A percentile compares a stretch with the other conserved stretches of the same genome.
phyloP scores from a whole-genome alignment of 2,329 filamentous ascomycete species.

The Alternaria dauci region DNA sequence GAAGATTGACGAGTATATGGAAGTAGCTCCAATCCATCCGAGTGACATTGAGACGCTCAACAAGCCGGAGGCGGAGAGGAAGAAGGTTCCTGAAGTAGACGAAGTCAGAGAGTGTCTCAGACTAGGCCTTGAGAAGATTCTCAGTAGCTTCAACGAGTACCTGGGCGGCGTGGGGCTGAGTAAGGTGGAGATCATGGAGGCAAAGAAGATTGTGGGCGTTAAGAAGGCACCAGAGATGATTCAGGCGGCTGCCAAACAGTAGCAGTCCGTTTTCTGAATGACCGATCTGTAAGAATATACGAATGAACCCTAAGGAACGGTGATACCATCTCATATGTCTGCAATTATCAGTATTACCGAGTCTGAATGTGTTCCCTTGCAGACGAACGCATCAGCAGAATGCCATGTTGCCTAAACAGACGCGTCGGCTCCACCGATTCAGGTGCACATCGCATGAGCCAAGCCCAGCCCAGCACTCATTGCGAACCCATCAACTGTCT shows the following conservation, averaged over 20 bases:
- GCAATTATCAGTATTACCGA: not conserved
- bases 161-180: constrained; percentile 74
- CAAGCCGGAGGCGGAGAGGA: constrained; percentile 55
- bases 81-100: constrained; percentile 70
- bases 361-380: not conserved
- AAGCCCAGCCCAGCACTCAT: not conserved
- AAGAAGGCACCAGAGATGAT: constrained; percentile 37
- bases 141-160: constrained; percentile 78
- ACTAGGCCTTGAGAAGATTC: constrained; percentile 69
- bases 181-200: constrained; percentile 74
- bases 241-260: constrained; percentile 12
- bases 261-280: not conserved
- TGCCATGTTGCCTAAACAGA: not conserved
- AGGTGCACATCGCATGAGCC: not conserved
- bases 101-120: constrained; percentile 71
- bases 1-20: constrained; percentile 73
- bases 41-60: constrained; percentile 71
- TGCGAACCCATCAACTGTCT: not conserved
- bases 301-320: not conserved
- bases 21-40: constrained; percentile 72
- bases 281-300: not conserved
- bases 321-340: not conserved
- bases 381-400: not conserved
- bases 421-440: not conserved
- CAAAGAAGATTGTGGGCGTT: constrained; percentile 36